Percentiles rank a stretch among this genome's conserved stretches.
Conservation (phyloP, 108 stramenopile species). For the Cylindrotheca closterium region DNA sequence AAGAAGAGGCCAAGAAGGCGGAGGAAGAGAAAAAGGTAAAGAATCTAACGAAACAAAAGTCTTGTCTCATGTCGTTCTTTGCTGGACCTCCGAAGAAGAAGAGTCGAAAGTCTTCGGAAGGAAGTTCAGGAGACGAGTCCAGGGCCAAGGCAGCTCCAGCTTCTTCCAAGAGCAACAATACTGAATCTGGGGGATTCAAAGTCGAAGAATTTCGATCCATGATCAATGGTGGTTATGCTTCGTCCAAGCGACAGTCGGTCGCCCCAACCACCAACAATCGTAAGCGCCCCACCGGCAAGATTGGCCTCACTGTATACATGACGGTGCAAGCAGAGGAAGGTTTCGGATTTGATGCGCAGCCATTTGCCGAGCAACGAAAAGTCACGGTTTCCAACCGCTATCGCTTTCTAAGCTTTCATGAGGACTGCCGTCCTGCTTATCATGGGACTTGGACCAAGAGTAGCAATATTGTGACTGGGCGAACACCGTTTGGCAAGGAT, state of each 20-base stretch:
- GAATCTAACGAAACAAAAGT: constrained; percentile 53
- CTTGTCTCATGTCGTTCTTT: constrained; percentile 69
- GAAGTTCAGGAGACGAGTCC: neutral
- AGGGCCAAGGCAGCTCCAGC: neutral
- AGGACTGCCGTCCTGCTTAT: constrained; percentile 85
- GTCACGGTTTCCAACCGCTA: constrained; percentile 74
- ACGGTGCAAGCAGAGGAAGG: constrained; percentile 29
- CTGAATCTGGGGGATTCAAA: constrained; percentile 38
- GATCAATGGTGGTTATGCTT: constrained; percentile 22
- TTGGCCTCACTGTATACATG: constrained; percentile 34
- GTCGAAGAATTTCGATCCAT: constrained; percentile 42
- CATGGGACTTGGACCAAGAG: constrained; percentile 90
- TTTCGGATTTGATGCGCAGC: constrained; percentile 41
- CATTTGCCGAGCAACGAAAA: constrained; percentile 67
- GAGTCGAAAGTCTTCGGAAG: neutral
- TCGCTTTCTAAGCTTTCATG: constrained; percentile 80
- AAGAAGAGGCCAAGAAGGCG: constrained; percentile 18
- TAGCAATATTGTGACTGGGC: constrained; percentile 68
- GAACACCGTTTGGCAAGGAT: constrained; percentile 76
- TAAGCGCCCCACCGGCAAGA: constrained; percentile 25
- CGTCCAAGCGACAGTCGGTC: constrained; percentile 14
- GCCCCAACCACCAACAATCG: constrained; percentile 25
- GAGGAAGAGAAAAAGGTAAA: constrained; percentile 34
- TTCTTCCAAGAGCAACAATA: neutral
- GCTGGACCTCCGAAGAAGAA: constrained; percentile 12